Percentiles rank a stretch among this genome's conserved stretches.
These are phyloP conservation scores for Arabidopsis thaliana DNA, from an alignment of 345 rosid genomes.

Conservation along the genomic window DNA sequence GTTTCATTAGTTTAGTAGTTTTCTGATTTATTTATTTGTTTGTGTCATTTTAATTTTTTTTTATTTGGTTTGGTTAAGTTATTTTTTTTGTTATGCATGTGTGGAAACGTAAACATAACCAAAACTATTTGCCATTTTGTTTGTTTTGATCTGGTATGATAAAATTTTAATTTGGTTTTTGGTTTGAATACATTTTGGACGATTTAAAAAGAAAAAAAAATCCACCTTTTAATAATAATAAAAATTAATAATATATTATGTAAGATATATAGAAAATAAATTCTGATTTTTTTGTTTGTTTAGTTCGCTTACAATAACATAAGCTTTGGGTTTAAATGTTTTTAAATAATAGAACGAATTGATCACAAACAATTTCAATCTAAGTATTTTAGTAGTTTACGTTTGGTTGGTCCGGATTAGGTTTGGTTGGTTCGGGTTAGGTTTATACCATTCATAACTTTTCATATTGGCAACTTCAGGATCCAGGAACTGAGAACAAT, in stretches of 20 bases:
- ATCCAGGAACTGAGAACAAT: conserved; percentile 72
- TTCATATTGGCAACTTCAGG: conserved; percentile 42
- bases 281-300: neutral
- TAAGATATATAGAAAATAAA: too few relatives aligned
- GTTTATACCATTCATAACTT: neutral
- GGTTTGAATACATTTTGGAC: neutral
- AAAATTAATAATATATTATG: too few relatives aligned
- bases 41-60: neutral
- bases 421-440: neutral
- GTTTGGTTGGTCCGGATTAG: neutral
- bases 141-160: neutral
- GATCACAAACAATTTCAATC: neutral
- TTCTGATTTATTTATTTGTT: neutral
- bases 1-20: neutral
- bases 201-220: neutral
- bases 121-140: neutral
- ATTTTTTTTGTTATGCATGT: neutral
- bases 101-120: neutral
- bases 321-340: neutral
- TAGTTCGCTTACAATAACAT: neutral
- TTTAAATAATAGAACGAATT: neutral
- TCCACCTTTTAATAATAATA: neutral
- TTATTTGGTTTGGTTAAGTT: neutral
- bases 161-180: neutral
- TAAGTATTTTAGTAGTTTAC: neutral